Evolutionary conservation across 495 filamentous ascomycete genomes (phyloP).

Genomic region (Filosporella fistucella): DNA sequence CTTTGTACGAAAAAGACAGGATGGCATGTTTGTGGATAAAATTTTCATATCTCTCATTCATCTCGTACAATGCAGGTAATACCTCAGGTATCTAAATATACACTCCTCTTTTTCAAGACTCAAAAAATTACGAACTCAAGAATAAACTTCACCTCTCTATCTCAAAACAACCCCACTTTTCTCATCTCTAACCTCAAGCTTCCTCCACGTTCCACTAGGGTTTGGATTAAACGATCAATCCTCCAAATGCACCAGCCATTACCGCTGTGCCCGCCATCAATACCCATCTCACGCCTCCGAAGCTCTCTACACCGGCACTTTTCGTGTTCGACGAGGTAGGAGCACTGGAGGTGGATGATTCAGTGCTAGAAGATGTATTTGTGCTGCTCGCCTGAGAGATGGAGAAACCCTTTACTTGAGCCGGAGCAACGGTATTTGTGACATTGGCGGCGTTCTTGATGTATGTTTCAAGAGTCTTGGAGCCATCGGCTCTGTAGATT

Average conservation of each 20-base stretch:
- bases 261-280: slow-evolving; percentile 3
- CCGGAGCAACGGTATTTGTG: slow-evolving; percentile 11
- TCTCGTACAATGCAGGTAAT: too few species aligned
- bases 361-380: not conserved
- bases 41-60: too few species aligned
- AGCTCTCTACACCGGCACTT: slow-evolving; percentile 3
- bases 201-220: too few species aligned
- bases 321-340: slow-evolving; percentile 1
- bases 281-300: slow-evolving; percentile 2
- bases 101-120: too few species aligned
- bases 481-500: slow-evolving; percentile 17
- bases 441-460: slow-evolving; percentile 25
- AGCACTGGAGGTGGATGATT: not conserved
- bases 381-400: not conserved
- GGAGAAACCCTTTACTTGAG: slow-evolving; percentile 15
- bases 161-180: not conserved
- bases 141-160: not conserved
- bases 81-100: too few species aligned
- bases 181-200: not conserved
- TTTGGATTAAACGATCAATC: slow-evolving; percentile 7
- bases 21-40: too few species aligned
- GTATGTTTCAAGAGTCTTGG: slow-evolving; percentile 30
- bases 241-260: slow-evolving; percentile 6
- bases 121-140: too few species aligned
- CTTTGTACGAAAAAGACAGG: too few species aligned